These are phyloP conservation scores for Ogataea populi-albae DNA, from an alignment of 805 yeast genomes.

Conservation along the genomic window DNA sequence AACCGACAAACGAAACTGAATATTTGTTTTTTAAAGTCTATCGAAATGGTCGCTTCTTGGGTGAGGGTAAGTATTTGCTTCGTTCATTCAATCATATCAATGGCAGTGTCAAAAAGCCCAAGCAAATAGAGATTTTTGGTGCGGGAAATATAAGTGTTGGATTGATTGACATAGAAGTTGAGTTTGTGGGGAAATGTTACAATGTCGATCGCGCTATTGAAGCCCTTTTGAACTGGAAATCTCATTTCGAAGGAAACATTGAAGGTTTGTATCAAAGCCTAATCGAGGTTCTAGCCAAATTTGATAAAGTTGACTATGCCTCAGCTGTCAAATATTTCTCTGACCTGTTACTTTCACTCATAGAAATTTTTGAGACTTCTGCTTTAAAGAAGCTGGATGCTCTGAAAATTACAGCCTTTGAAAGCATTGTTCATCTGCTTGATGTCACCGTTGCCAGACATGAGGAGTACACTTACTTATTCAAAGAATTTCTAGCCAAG, in stretches of 20 bases:
- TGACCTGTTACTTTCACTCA: slow-evolving; percentile 43
- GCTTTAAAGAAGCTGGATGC: slow-evolving; percentile 15
- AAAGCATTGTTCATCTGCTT: slow-evolving; percentile 56
- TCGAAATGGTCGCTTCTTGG: slow-evolving; percentile 61
- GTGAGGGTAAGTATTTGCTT: slow-evolving; percentile 49
- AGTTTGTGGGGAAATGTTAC: slow-evolving; percentile 65
- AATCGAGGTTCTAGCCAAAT: slow-evolving; percentile 43
- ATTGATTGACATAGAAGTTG: slow-evolving; percentile 50
- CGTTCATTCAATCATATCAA: slow-evolving; percentile 27
- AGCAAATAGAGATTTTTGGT: slow-evolving; percentile 41
- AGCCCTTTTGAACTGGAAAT: slow-evolving; percentile 52
- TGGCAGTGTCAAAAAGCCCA: slow-evolving; percentile 43
- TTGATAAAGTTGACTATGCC: slow-evolving; percentile 52
- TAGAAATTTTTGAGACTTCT: slow-evolving; percentile 34
- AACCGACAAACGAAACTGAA: slow-evolving; percentile 47
- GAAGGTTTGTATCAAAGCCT: slow-evolving; percentile 41
- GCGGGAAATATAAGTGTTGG: slow-evolving; percentile 42
- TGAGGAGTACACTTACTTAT: slow-evolving; percentile 56
- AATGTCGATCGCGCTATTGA: slow-evolving; percentile 57
- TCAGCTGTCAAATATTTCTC: slow-evolving; percentile 60
- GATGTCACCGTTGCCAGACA: slow-evolving; percentile 65
- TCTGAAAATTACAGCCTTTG: slow-evolving; percentile 41
- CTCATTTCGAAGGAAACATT: slow-evolving; percentile 41
- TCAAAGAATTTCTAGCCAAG: slow-evolving; percentile 47
- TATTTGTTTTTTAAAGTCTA: slow-evolving; percentile 53